phyloP scores from a whole-genome alignment of 2,329 filamentous ascomycete genomes.

The Paraphoma chrysanthemicola region DNA sequence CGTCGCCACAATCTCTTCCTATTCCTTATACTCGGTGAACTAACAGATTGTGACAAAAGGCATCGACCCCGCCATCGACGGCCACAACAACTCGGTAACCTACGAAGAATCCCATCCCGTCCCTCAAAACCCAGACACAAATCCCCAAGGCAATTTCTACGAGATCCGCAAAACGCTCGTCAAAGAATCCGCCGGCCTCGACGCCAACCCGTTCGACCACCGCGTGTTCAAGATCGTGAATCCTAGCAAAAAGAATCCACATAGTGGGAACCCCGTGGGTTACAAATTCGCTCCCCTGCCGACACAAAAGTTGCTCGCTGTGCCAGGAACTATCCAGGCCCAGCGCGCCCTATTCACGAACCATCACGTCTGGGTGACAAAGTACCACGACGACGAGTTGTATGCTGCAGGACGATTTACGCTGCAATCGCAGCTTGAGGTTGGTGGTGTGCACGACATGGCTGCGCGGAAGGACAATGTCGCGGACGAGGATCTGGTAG shows the following conservation, averaged over 20 bases:
- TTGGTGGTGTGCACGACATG: conserved; percentile 54
- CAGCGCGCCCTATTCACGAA: conserved; percentile 58
- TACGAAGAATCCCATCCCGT: conserved; percentile 61
- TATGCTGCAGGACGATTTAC: conserved; percentile 59
- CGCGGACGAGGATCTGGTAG: conserved; percentile 55
- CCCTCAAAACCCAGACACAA: conserved; percentile 59
- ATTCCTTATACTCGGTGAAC: neutral
- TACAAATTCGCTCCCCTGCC: conserved; percentile 59
- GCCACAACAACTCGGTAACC: conserved; percentile 61
- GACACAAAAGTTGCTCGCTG: conserved; percentile 59
- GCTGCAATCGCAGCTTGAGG: conserved; percentile 53
- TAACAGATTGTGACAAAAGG: conserved; percentile 47
- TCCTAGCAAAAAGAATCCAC: conserved; percentile 52
- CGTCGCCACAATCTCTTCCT: neutral
- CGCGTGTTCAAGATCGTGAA: conserved; percentile 63
- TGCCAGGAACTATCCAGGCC: conserved; percentile 52
- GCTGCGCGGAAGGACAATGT: conserved; percentile 52
- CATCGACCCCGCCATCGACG: conserved; percentile 70
- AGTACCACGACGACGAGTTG: conserved; percentile 60
- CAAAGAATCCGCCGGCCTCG: conserved; percentile 55
- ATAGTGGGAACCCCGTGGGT: conserved; percentile 54
- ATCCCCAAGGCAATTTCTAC: conserved; percentile 69
- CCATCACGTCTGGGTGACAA: conserved; percentile 63
- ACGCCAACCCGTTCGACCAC: conserved; percentile 63
- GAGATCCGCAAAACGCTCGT: conserved; percentile 59